Evolutionary conservation across 495 filamentous ascomycete species (phyloP).

Genomic region (Penicillium samsonianum): DNA sequence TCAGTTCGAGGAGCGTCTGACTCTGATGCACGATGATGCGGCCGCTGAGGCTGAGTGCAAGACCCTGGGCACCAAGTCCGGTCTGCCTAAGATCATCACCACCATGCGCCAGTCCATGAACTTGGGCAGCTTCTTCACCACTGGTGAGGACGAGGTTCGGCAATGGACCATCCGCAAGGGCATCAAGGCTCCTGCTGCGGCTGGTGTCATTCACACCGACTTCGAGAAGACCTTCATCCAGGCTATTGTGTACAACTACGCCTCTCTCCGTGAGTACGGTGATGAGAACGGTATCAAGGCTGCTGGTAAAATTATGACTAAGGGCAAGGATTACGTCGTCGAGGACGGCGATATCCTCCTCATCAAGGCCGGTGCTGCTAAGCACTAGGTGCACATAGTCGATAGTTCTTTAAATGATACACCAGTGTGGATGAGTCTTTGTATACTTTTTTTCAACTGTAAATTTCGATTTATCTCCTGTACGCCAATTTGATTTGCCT

Average conservation of each 20-base stretch:
- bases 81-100: conserved; percentile 88
- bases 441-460: background rate
- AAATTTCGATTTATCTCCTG: background rate
- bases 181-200: conserved; percentile 94
- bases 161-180: conserved; percentile 98
- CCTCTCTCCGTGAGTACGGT: conserved; percentile 74
- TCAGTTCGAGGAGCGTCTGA: conserved; percentile 87
- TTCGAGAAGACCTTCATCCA: conserved; percentile 99
- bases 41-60: conserved; percentile 88
- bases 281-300: conserved; percentile 88
- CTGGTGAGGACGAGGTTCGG: conserved; percentile 92
- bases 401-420: conserved; percentile 26
- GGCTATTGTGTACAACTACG: conserved; percentile 85
- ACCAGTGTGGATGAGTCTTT: conserved; percentile 11
- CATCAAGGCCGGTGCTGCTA: conserved; percentile 95
- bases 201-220: conserved; percentile 97
- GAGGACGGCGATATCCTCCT: conserved; percentile 64
- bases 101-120: conserved; percentile 92
- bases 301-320: conserved; percentile 95
- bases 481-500: background rate
- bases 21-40: conserved; percentile 71
- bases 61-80: conserved; percentile 80
- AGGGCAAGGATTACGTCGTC: conserved; percentile 93
- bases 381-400: conserved; percentile 53
- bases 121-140: conserved; percentile 95